Percentiles rank a stretch among this genome's conserved stretches.
These are phyloP conservation scores for Zygnema circumcarinatum DNA, from an alignment of 139 green algal species.

Conservation along the genomic window DNA sequence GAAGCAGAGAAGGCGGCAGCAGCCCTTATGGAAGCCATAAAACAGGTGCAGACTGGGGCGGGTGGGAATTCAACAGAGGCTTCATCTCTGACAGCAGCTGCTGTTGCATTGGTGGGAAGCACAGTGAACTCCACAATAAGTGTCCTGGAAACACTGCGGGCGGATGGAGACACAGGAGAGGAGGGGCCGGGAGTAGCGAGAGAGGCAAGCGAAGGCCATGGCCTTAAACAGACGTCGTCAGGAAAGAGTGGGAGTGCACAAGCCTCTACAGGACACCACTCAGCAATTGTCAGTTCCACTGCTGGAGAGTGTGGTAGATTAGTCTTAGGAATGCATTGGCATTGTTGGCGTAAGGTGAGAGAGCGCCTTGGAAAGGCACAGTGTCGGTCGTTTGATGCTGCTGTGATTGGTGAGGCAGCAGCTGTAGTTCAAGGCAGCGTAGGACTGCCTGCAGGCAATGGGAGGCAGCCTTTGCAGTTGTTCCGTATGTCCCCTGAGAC, in stretches of 20 bases:
- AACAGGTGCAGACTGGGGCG: neutral
- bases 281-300: neutral
- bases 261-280: neutral
- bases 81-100: neutral
- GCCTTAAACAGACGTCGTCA: neutral
- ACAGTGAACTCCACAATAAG: slow-evolving; percentile 4
- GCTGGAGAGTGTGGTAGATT: neutral
- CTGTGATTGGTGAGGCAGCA: neutral
- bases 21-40: neutral
- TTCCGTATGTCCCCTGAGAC: slow-evolving; percentile 34
- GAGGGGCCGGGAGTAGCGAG: neutral
- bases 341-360: slow-evolving; percentile 26
- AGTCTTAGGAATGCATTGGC: slow-evolving; percentile 19
- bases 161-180: neutral
- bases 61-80: neutral
- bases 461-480: neutral
- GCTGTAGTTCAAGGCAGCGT: neutral
- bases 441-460: neutral
- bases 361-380: slow-evolving; percentile 22
- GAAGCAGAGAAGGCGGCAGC: neutral
- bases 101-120: slow-evolving; percentile 10
- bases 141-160: neutral
- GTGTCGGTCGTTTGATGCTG: neutral
- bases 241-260: neutral
- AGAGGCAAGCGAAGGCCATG: neutral